Conservation (phyloP, 345 rosid genomes). For the Pseudoturritis turrita region DNA sequence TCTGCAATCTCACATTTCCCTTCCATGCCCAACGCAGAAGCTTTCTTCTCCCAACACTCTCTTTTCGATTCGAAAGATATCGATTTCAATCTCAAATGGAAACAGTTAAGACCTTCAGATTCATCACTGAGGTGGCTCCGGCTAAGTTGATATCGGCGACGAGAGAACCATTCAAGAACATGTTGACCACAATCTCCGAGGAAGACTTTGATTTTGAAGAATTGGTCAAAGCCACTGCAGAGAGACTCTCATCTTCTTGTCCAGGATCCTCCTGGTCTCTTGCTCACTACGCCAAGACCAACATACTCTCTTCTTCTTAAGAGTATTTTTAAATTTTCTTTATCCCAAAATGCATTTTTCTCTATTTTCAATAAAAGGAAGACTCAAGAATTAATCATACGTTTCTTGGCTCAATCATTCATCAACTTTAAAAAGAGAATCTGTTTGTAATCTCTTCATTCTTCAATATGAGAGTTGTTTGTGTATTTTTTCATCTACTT, state of each 20-base stretch:
- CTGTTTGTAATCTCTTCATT: slow-evolving; percentile 13
- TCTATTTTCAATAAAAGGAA: slow-evolving; percentile 1
- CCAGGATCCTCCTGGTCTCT: slow-evolving; percentile 24
- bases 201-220: slow-evolving; percentile 41
- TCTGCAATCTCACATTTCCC: not conserved
- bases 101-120: slow-evolving; percentile 23
- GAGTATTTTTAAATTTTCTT: not conserved
- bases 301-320: slow-evolving; percentile 14
- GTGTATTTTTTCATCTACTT: not conserved
- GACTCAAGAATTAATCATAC: not conserved
- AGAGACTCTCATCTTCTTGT: slow-evolving; percentile 23
- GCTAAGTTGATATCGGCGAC: slow-evolving; percentile 36
- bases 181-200: slow-evolving; percentile 44
- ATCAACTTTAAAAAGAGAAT: not conserved
- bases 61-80: not conserved
- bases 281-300: slow-evolving; percentile 20
- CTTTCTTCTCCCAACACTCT: slow-evolving; percentile 2
- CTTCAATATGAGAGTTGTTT: not conserved
- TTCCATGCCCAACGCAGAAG: slow-evolving; percentile 22
- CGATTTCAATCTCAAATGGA: slow-evolving; percentile 16
- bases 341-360: not conserved
- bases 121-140: slow-evolving; percentile 50
- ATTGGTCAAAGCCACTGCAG: slow-evolving; percentile 23
- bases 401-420: slow-evolving; percentile 3
- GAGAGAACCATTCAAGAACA: slow-evolving; percentile 36